phyloP scores from a whole-genome alignment of 2,329 filamentous ascomycete genomes.

The Truncatella angustata region DNA sequence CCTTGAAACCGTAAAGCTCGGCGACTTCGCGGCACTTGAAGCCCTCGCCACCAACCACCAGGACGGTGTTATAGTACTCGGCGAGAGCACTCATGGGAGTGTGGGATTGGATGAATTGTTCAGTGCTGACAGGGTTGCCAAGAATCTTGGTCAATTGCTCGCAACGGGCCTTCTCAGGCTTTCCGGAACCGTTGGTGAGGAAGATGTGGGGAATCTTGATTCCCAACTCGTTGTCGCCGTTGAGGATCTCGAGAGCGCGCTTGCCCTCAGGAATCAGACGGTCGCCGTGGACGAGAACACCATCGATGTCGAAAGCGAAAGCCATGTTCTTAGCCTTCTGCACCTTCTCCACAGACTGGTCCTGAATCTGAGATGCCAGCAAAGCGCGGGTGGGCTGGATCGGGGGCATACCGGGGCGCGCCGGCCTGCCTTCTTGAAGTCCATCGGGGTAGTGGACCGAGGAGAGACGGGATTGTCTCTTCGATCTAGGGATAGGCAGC shows the following conservation, averaged over 20 bases:
- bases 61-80: constrained; percentile 74
- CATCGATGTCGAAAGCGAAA: constrained; percentile 78
- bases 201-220: constrained; percentile 77
- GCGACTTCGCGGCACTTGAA: constrained; percentile 73
- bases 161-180: constrained; percentile 63
- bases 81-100: constrained; percentile 74
- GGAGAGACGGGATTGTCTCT: constrained; percentile 66
- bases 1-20: constrained; percentile 71
- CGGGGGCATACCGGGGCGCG: constrained; percentile 55
- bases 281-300: constrained; percentile 72
- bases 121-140: constrained; percentile 61
- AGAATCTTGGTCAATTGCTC: constrained; percentile 68
- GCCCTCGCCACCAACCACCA: constrained; percentile 73
- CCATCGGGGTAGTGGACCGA: constrained; percentile 48
- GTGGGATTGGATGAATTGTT: constrained; percentile 77
- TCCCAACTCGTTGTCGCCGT: constrained; percentile 73
- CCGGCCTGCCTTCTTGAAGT: constrained; percentile 41
- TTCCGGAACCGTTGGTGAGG: constrained; percentile 72
- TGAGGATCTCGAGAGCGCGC: constrained; percentile 66
- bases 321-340: constrained; percentile 74
- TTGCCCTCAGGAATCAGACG: constrained; percentile 67
- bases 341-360: constrained; percentile 64
- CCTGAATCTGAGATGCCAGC: constrained; percentile 68
- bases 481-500: constrained; percentile 69
- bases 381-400: constrained; percentile 65